Percentiles rank a stretch among this genome's conserved stretches.
phyloP scores from a whole-genome alignment of 1,284 basidiomycete species.

The Sparassis latifolia region DNA sequence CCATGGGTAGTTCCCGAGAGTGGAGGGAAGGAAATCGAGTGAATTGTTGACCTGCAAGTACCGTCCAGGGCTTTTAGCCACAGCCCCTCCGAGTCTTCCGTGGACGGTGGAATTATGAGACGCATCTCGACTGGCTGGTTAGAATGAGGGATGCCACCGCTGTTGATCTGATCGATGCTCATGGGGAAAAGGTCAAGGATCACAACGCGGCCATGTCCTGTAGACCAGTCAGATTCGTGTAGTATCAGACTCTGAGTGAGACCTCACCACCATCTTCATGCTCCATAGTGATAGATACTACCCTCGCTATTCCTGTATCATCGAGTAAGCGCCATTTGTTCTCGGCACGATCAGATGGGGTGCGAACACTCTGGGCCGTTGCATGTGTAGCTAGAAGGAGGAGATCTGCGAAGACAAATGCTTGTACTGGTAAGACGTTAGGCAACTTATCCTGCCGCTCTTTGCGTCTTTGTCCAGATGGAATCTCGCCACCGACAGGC shows the following conservation, averaged over 20 bases:
- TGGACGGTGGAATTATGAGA: not conserved
- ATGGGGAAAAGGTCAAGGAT: slow-evolving; percentile 53
- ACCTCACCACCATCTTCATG: slow-evolving; percentile 11
- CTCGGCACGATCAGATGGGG: slow-evolving; percentile 20
- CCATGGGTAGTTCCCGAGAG: slow-evolving; percentile 24
- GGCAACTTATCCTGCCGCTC: too few species aligned
- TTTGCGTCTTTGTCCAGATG: too few species aligned
- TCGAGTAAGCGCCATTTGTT: slow-evolving; percentile 40
- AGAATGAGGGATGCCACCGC: slow-evolving; percentile 27
- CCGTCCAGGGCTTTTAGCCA: slow-evolving; percentile 47
- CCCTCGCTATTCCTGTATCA: slow-evolving; percentile 47
- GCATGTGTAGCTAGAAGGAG: slow-evolving; percentile 33
- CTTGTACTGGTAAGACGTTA: slow-evolving; percentile 22
- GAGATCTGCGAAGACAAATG: slow-evolving; percentile 49
- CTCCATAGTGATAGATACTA: slow-evolving; percentile 42
- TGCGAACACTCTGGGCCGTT: slow-evolving; percentile 16
- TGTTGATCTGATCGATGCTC: slow-evolving; percentile 33
- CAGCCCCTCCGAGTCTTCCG: slow-evolving; percentile 16
- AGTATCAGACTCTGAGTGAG: not conserved
- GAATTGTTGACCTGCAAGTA: slow-evolving; percentile 33
- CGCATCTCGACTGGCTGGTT: not conserved
- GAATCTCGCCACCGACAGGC: too few species aligned
- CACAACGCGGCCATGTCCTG: slow-evolving; percentile 27
- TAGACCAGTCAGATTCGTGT: not conserved
- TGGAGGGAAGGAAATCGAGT: slow-evolving; percentile 43